Evolutionary conservation across 2,329 filamentous ascomycete genomes (phyloP).

Genomic region (Alternaria dauci): DNA sequence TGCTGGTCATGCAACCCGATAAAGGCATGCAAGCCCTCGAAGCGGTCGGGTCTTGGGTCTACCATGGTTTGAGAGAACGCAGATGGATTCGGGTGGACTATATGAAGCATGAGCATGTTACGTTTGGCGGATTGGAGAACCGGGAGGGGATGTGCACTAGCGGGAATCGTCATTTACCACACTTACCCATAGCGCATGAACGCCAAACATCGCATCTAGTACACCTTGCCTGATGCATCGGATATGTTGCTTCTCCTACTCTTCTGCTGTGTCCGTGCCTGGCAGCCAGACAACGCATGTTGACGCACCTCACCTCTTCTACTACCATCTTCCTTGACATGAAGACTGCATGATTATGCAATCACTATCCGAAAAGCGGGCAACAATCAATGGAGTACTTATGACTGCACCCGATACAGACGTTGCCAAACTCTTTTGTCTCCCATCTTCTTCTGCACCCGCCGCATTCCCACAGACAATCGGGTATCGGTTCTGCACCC

Average conservation of each 20-base stretch:
- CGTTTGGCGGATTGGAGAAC: neutral
- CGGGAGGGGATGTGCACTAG: neutral
- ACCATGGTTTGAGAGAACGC: neutral
- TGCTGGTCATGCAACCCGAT: neutral
- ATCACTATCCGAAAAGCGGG: constrained; percentile 9
- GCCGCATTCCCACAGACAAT: constrained; percentile 23
- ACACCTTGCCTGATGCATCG: neutral
- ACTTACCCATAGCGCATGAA: neutral
- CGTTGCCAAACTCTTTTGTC: constrained; percentile 21
- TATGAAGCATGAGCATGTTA: neutral
- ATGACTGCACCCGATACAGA: constrained; percentile 26
- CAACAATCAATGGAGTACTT: constrained; percentile 20
- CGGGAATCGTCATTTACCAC: neutral
- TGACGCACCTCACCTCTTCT: neutral
- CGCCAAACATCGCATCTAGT: neutral
- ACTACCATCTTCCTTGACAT: neutral
- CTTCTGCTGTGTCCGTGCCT: neutral
- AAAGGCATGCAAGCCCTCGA: neutral
- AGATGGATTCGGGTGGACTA: neutral
- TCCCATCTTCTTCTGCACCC: constrained; percentile 23
- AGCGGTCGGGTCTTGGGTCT: neutral
- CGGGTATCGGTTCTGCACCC: constrained; percentile 19
- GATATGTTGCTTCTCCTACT: neutral
- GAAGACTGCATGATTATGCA: neutral
- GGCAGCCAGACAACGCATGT: neutral